Base-by-base conservation (phyloP, 345 rosid genomes). In the Schrenkiella parvula region DNA sequence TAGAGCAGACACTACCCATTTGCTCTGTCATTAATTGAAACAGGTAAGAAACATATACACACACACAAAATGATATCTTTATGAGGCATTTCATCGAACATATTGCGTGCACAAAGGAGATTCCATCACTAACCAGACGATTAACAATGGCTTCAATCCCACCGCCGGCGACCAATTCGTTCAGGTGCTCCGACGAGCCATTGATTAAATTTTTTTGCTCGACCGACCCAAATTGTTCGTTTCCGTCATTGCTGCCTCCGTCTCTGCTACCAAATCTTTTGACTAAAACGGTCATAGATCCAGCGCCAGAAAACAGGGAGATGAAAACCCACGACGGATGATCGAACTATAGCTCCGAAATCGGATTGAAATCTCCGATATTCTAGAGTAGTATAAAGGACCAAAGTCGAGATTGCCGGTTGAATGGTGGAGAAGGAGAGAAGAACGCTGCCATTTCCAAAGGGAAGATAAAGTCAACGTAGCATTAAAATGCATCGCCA, bases 1-100 rank as follows among this genome's bases (percentile, higher is more conserved):
- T 23, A 83, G 44, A 34, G 66, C 85, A 47, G 90, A 50, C 25
- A 84, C 80, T 35, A 89, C 31, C 98, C 96, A 92, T 81, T 89
- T 92, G 83, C 92, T 92, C 95, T 92, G 85, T 67, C 63, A 71
- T 18, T 55, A 78, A 38, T 48, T 74, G 4, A 47, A 80, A 42
- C 38, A 17, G 0, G 14, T 29, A 34, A 37, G 38, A 59, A 57
- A n/a, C 29, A 0, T 9, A 28, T 17, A 50, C 15, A 51, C 6
- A 55, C 17, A 56, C 28, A 57, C 3, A 48, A 29, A 35, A 28
- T 37, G 39, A 54, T 23, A 64, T 23, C 48, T 15, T 22, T 18
- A 25, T 19, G 25, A 10, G 34, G 31, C 74, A 68, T 61, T 62
- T 73, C 43, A n/a, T 41, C 71, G 64, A 72, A 28, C 66, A 73